Evolutionary conservation across 1,139 yeast genomes (phyloP).

Genomic region (Kurtzmaniella quercitrusa): DNA sequence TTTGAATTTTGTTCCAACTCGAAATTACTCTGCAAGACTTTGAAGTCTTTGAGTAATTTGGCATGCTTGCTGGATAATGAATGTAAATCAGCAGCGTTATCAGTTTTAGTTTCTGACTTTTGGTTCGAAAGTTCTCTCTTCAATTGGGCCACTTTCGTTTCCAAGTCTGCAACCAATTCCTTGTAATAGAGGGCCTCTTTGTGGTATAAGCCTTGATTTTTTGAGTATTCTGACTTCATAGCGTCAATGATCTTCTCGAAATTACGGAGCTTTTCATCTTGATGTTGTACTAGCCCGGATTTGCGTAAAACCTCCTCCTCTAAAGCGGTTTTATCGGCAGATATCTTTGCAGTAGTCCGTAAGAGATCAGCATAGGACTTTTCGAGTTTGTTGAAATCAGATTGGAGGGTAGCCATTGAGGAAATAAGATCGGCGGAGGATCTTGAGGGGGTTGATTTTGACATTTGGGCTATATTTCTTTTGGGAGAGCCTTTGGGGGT

Average conservation of each 20-base stretch:
- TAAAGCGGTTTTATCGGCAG: slow-evolving; percentile 18
- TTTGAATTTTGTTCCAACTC: slow-evolving; percentile 50
- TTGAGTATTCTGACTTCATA: slow-evolving; percentile 18
- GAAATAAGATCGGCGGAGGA: background rate
- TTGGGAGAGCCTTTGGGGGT: slow-evolving; percentile 6
- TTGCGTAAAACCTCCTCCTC: slow-evolving; percentile 20
- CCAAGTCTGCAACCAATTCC: slow-evolving; percentile 28
- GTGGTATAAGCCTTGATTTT: slow-evolving; percentile 24
- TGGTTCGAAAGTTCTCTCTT: slow-evolving; percentile 15
- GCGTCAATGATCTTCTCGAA: slow-evolving; percentile 19
- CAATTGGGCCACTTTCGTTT: slow-evolving; percentile 23
- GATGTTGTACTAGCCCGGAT: slow-evolving; percentile 15
- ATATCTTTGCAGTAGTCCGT: slow-evolving; percentile 17
- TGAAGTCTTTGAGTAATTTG: slow-evolving; percentile 33
- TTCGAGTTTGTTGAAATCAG: slow-evolving; percentile 15
- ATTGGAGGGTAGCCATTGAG: slow-evolving; percentile 4
- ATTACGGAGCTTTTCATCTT: slow-evolving; percentile 14
- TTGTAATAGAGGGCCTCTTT: slow-evolving; percentile 30
- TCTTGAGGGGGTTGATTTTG: slow-evolving; percentile 1
- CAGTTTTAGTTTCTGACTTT: background rate
- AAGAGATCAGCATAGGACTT: slow-evolving; percentile 26
- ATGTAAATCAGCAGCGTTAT: background rate
- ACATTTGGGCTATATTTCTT: background rate
- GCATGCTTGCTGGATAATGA: slow-evolving; percentile 23
- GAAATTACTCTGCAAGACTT: slow-evolving; percentile 36